Conservation (phyloP, 2,329 filamentous ascomycete species). For the Gremmenia infestans region DNA sequence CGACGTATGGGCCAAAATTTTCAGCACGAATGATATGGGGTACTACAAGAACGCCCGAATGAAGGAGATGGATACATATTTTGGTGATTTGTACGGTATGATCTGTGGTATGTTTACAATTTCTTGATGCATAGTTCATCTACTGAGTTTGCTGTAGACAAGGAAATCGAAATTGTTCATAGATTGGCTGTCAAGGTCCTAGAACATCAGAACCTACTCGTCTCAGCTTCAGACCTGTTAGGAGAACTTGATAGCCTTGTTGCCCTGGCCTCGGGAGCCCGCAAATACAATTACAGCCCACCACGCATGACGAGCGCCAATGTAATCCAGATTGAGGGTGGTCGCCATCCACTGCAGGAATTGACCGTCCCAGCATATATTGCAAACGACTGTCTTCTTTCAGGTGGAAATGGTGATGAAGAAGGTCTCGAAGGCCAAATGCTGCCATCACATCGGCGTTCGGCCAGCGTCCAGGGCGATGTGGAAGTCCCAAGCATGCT, state of each 20-base stretch:
- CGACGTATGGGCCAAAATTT: conserved; percentile 72
- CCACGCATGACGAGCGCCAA: conserved; percentile 69
- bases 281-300: conserved; percentile 63
- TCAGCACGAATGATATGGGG: conserved; percentile 62
- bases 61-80: conserved; percentile 71
- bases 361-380: conserved; percentile 75
- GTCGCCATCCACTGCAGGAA: conserved; percentile 84
- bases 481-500: conserved; percentile 57
- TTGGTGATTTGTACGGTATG: conserved; percentile 78
- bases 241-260: conserved; percentile 84
- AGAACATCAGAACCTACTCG: conserved; percentile 60
- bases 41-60: conserved; percentile 88
- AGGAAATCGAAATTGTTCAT: conserved; percentile 85
- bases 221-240: conserved; percentile 69
- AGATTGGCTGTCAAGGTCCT: conserved; percentile 67
- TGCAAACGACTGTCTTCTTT: conserved; percentile 70
- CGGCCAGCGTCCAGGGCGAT: conserved; percentile 12
- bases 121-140: neutral
- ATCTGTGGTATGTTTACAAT: conserved; percentile 63
- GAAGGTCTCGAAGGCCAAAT: conserved; percentile 11
- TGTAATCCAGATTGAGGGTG: conserved; percentile 67
- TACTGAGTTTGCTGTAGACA: conserved; percentile 47
- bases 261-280: conserved; percentile 73
- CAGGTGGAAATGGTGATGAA: conserved; percentile 48
- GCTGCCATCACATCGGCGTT: neutral